These are phyloP conservation scores for Helminthosporium solani DNA, from an alignment of 2,329 filamentous ascomycete species.

Conservation along the genomic window DNA sequence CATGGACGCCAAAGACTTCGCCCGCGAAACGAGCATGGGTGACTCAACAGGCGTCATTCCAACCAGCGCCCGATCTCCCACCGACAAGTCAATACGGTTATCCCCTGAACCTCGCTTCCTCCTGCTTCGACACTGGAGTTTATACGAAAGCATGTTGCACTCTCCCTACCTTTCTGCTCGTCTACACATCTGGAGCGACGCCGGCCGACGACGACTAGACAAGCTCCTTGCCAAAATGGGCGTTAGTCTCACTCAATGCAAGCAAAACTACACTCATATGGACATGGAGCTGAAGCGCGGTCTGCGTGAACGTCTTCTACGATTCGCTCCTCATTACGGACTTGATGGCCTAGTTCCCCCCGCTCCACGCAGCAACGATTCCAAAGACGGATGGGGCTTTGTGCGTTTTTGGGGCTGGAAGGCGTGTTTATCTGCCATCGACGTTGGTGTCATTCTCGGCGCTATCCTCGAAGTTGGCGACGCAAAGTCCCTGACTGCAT, in stretches of 20 bases:
- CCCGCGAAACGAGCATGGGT: conserved; percentile 61
- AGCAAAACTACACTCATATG: conserved; percentile 97
- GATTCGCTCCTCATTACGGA: conserved; percentile 90
- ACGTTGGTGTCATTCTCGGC: conserved; percentile 89
- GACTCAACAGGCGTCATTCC: conserved; percentile 81
- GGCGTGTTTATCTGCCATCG: conserved; percentile 86
- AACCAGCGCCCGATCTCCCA: conserved; percentile 82
- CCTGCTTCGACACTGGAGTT: conserved; percentile 90
- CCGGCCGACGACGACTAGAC: conserved; percentile 81
- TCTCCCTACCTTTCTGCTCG: conserved; percentile 91
- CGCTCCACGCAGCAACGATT: conserved; percentile 60
- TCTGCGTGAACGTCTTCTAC: conserved; percentile 78
- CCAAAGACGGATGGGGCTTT: conserved; percentile 94
- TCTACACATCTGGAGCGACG: conserved; percentile 91
- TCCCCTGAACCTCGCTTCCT: conserved; percentile 93
- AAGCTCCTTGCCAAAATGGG: conserved; percentile 98
- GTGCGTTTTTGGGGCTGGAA: conserved; percentile 98
- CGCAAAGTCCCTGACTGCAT: conserved; percentile 44
- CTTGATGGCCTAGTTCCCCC: conserved; percentile 89
- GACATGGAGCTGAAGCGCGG: conserved; percentile 94
- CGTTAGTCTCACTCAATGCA: conserved; percentile 88
- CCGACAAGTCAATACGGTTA: conserved; percentile 86
- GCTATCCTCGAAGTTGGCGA: conserved; percentile 89
- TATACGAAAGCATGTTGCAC: conserved; percentile 98
- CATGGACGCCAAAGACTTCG: conserved; percentile 59